Evolutionary conservation across 352 stramenopile genomes (phyloP).

Genomic region (Globisporangium uncinulatum): DNA sequence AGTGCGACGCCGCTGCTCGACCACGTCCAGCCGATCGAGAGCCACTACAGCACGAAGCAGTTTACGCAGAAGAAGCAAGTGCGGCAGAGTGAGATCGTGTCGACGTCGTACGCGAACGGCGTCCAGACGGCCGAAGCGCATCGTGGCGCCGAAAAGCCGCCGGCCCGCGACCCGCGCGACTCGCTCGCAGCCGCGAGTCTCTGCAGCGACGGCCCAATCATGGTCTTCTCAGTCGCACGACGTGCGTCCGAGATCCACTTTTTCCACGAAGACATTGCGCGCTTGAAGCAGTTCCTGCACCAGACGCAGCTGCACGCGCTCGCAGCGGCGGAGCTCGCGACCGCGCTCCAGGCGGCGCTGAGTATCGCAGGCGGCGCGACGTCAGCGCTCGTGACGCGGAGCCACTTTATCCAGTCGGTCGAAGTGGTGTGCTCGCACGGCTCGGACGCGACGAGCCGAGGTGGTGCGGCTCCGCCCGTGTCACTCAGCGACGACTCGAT

Average conservation of each 20-base stretch:
- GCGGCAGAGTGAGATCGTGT: slow-evolving; percentile 80
- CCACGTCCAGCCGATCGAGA: slow-evolving; percentile 56
- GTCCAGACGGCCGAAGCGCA: slow-evolving; percentile 15
- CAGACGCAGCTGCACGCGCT: slow-evolving; percentile 61
- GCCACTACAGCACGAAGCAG: slow-evolving; percentile 34
- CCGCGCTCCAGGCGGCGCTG: slow-evolving; percentile 27
- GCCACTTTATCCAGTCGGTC: slow-evolving; percentile 44
- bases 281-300: slow-evolving; percentile 54
- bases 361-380: slow-evolving; percentile 11
- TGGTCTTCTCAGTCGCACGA: slow-evolving; percentile 74
- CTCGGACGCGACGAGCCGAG: slow-evolving; percentile 3
- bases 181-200: slow-evolving; percentile 43
- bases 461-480: slow-evolving; percentile 10
- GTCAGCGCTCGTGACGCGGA: slow-evolving; percentile 32
- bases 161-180: slow-evolving; percentile 20
- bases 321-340: slow-evolving; percentile 29
- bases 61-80: slow-evolving; percentile 64
- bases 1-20: slow-evolving; percentile 26
- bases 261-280: slow-evolving; percentile 72
- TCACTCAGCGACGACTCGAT: slow-evolving; percentile 53
- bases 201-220: slow-evolving; percentile 64
- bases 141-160: slow-evolving; percentile 7
- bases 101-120: slow-evolving; percentile 45
- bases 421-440: slow-evolving; percentile 35
- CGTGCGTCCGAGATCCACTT: slow-evolving; percentile 74